Percentiles rank a stretch among this genome's conserved stretches.
These are phyloP conservation scores for Anisodus acutangulus DNA, from an alignment of 257 asterid species.

Conservation along the genomic window DNA sequence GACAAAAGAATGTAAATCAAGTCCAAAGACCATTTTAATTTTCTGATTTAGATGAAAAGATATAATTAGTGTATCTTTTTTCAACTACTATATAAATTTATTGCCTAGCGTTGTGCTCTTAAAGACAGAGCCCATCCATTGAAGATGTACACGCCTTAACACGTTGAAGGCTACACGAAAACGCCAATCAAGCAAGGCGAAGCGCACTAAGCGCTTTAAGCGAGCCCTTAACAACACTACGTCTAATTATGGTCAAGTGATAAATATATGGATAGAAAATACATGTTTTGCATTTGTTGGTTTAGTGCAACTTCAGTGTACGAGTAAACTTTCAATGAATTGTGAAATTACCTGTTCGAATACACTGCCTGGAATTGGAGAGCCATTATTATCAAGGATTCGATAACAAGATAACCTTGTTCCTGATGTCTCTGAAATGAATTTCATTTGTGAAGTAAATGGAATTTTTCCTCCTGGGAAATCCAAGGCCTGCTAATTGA, in stretches of 20 bases:
- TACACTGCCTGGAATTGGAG: conserved; percentile 48
- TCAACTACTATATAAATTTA: no score
- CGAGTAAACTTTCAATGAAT: not conserved
- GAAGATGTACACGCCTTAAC: no score
- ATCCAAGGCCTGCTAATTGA: conserved; percentile 57
- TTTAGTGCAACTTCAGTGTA: not conserved
- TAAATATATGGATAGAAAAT: not conserved
- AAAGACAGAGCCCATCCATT: no score
- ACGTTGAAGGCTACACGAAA: no score
- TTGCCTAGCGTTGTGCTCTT: no score
- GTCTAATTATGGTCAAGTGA: not conserved
- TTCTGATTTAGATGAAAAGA: no score
- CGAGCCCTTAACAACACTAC: no score
- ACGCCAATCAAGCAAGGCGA: no score
- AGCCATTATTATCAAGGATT: conserved; percentile 76
- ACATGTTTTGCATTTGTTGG: not conserved
- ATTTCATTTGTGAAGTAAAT: conserved; percentile 60
- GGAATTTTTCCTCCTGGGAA: conserved; percentile 88
- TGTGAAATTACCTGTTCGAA: conserved; percentile 57
- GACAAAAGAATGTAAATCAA: no score
- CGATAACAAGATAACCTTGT: conserved; percentile 84
- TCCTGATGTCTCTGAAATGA: conserved; percentile 62
- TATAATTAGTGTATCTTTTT: no score
- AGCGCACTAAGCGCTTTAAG: no score
- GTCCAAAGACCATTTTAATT: no score